Evolutionary conservation across 108 stramenopile genomes (phyloP).

Genomic region (Seminavis robusta): DNA sequence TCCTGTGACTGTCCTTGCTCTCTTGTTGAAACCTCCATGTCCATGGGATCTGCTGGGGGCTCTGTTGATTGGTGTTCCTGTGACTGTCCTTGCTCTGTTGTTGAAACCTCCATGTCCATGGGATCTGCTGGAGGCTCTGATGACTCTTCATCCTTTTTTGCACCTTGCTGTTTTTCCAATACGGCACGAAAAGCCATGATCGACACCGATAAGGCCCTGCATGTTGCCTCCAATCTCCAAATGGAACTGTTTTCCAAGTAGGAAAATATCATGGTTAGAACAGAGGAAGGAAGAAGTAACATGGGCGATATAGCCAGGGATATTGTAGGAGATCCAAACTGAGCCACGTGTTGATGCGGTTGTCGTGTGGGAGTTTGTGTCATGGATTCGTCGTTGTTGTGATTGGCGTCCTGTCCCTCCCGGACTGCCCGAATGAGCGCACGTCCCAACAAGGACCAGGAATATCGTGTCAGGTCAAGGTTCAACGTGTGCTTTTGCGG

Average conservation of each 20-base stretch:
- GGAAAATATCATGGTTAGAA: constrained; percentile 53
- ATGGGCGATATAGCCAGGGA: constrained; percentile 54
- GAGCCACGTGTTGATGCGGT: background rate
- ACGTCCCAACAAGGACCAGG: constrained; percentile 73
- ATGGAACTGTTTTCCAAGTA: constrained; percentile 37
- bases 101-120: too few relatives aligned
- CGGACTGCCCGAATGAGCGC: constrained; percentile 59
- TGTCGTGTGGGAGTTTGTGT: too few relatives aligned
- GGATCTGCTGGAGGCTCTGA: too few relatives aligned
- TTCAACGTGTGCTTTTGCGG: constrained; percentile 17
- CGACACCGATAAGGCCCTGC: constrained; percentile 16
- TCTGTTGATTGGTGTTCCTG: too few relatives aligned
- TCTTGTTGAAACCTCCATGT: too few relatives aligned
- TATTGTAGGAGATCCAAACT: constrained; percentile 46
- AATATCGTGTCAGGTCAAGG: constrained; percentile 70
- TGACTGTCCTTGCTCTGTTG: too few relatives aligned
- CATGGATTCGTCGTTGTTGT: background rate
- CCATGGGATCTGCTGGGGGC: too few relatives aligned
- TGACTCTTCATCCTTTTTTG: background rate
- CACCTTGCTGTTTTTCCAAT: constrained; percentile 1
- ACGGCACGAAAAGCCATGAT: constrained; percentile 14
- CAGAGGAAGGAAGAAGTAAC: constrained; percentile 41
- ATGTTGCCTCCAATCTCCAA: constrained; percentile 32
- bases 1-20: too few relatives aligned
- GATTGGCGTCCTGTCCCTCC: constrained; percentile 42